Base-by-base conservation (phyloP, 768 basidiomycete genomes). In the Podaxis carcinomalis region DNA sequence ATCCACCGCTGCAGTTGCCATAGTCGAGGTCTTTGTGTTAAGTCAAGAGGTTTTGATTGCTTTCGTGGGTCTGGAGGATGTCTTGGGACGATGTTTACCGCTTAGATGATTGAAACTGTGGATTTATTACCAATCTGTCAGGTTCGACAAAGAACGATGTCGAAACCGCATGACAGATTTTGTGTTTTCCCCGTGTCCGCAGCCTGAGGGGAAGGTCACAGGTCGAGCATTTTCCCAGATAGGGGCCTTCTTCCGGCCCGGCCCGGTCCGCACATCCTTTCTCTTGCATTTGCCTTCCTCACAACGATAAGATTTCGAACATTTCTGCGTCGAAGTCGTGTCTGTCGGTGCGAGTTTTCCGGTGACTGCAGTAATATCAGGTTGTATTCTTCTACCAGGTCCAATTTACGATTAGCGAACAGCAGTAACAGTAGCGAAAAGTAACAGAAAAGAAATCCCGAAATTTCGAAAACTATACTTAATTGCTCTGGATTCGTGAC, bases 1-100 rank as follows among this genome's bases (percentile, higher is more conserved):
- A 62, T 69, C 67, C 32, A 68, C 67, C n/a, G 66, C 65, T 25
- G 68, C 71, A 46, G 66, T 70, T 1, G 71, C 70, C 69, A 74
- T 72, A 9, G 23, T 47, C 21, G 23, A 51, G 37, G 10, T 39
- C 16, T 27, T 54, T 25, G 59, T 50, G 11, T 56, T 62, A 69
- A 21, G 23, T 49, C 23, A 61, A 37, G 57, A 49, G 42, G 51
- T 35, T 47, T 54, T n/a, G 47, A 51, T 52, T 51, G 23, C 16
- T 50, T 32, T 32, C 32, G 51, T 32, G 50, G 54, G 44, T 35
- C 7, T 52, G 19, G 47, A 11, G 6, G 25, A 23, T 49, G 47
- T 49, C 21, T 13, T 49, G 21, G 11, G 21, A 14, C 19, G 21
- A 14, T 44, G 52, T 9, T 53, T 54, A 47, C 47, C 51, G 19